Conservation (phyloP, 805 yeast genomes). For the Isabelozyma pseudorhagii region DNA sequence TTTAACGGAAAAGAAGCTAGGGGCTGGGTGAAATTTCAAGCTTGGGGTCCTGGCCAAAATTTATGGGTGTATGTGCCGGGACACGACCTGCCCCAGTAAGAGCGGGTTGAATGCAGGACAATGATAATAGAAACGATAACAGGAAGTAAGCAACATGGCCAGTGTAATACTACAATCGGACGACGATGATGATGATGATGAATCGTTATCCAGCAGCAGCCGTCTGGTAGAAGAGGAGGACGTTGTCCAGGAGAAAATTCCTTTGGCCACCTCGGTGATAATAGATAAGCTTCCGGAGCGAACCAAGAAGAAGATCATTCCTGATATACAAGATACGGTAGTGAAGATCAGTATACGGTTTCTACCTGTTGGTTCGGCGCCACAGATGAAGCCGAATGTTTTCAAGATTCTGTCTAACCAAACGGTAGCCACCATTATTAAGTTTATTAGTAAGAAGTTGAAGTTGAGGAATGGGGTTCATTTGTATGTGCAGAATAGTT, state of each 20-base stretch:
- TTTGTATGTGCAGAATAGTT: slow-evolving; percentile 38
- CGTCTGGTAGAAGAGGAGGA: slow-evolving; percentile 3
- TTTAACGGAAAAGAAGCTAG: background rate
- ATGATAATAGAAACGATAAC: background rate
- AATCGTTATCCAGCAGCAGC: slow-evolving; percentile 3
- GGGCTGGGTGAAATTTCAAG: no score
- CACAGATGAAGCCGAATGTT: slow-evolving; percentile 45
- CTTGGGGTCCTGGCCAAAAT: background rate
- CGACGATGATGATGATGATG: slow-evolving; percentile 2
- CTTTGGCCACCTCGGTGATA: slow-evolving; percentile 13
- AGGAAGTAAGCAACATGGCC: background rate
- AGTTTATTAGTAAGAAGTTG: slow-evolving; percentile 42
- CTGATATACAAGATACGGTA: background rate
- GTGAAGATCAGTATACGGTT: slow-evolving; percentile 49
- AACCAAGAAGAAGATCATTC: background rate
- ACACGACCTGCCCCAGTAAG: background rate
- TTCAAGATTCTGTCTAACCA: slow-evolving; percentile 49
- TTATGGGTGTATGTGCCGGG: background rate
- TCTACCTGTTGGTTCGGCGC: slow-evolving; percentile 59
- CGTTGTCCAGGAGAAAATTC: slow-evolving; percentile 10
- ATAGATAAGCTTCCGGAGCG: background rate
- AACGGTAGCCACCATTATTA: slow-evolving; percentile 43
- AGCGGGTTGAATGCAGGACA: background rate
- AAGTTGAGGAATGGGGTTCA: slow-evolving; percentile 17
- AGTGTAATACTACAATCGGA: background rate